Conservation (phyloP, 1,139 yeast species). For the Yamadazyma dendronema region DNA sequence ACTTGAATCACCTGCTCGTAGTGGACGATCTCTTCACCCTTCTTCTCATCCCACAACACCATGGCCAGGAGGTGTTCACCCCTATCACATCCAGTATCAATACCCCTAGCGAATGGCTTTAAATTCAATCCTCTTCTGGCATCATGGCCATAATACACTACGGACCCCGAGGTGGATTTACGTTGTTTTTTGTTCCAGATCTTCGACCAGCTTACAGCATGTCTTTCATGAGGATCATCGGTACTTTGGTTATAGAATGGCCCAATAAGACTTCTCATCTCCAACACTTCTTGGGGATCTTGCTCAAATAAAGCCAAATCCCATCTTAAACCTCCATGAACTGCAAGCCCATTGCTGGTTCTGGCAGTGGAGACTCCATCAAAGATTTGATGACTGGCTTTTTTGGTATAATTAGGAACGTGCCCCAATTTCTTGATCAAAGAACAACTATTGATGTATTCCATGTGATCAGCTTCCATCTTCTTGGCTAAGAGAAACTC, state of each 20-base stretch:
- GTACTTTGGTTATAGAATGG: slow-evolving; percentile 58
- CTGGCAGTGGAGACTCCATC: slow-evolving; percentile 14
- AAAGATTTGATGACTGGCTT: slow-evolving; percentile 14
- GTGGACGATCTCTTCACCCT: slow-evolving; percentile 15
- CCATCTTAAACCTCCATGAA: slow-evolving; percentile 79
- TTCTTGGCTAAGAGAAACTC: slow-evolving; percentile 61
- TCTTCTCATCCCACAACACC: slow-evolving; percentile 39
- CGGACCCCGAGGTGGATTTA: slow-evolving; percentile 24
- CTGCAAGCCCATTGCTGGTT: slow-evolving; percentile 58
- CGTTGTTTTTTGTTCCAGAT: slow-evolving; percentile 57
- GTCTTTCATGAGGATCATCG: slow-evolving; percentile 44
- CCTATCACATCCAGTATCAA: slow-evolving; percentile 79
- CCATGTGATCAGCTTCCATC: slow-evolving; percentile 58
- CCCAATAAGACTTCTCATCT: slow-evolving; percentile 58
- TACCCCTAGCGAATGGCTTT: slow-evolving; percentile 67
- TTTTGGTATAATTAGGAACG: slow-evolving; percentile 46
- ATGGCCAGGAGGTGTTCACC: slow-evolving; percentile 73
- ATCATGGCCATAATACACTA: slow-evolving; percentile 87
- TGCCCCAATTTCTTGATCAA: slow-evolving; percentile 62
- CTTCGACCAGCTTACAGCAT: slow-evolving; percentile 63
- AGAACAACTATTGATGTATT: slow-evolving; percentile 59
- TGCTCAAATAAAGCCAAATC: slow-evolving; percentile 56
- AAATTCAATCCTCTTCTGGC: slow-evolving; percentile 74
- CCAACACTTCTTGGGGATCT: slow-evolving; percentile 57
- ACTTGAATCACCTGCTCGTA: slow-evolving; percentile 24